Evolutionary conservation across 2,329 filamentous ascomycete species (phyloP).

Genomic region (Pseudocercospora eumusae): DNA sequence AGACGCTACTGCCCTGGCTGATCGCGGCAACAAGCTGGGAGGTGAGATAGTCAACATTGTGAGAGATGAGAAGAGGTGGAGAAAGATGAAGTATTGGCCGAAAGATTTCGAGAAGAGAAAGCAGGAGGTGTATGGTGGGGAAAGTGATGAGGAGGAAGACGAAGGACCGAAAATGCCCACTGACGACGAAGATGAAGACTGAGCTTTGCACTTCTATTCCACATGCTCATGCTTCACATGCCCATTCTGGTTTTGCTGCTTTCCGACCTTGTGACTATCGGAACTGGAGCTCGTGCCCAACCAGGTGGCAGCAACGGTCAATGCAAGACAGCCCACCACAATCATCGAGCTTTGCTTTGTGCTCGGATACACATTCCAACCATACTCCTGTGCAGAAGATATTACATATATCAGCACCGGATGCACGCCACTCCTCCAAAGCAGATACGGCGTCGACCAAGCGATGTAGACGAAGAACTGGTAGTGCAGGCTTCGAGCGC

Average conservation of each 20-base stretch:
- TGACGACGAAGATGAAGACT: conserved; percentile 16
- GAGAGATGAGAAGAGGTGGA: conserved; percentile 86
- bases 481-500: conserved; percentile 86
- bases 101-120: conserved; percentile 50
- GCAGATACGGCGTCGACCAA: conserved; percentile 83
- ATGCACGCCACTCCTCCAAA: conserved; percentile 75
- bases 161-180: conserved; percentile 45
- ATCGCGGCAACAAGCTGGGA: conserved; percentile 71
- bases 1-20: conserved; percentile 66
- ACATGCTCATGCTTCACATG: conserved; percentile 19
- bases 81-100: conserved; percentile 81
- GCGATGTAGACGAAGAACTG: conserved; percentile 92
- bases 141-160: conserved; percentile 69
- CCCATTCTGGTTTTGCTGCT: conserved; percentile 4
- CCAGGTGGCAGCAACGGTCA: conserved; percentile 66
- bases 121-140: conserved; percentile 58
- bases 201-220: conserved; percentile 23
- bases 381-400: conserved; percentile 83
- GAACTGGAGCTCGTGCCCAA: conserved; percentile 27
- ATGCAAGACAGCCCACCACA: conserved; percentile 70
- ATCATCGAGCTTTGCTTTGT: conserved; percentile 62
- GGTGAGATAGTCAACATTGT: conserved; percentile 95
- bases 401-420: conserved; percentile 66
- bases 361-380: conserved; percentile 94
- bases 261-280: conserved; percentile 7